A percentile compares a stretch with the other conserved stretches of the same genome.
Evolutionary conservation across 768 basidiomycete species (phyloP).

Genomic region (Mycena haematopus): DNA sequence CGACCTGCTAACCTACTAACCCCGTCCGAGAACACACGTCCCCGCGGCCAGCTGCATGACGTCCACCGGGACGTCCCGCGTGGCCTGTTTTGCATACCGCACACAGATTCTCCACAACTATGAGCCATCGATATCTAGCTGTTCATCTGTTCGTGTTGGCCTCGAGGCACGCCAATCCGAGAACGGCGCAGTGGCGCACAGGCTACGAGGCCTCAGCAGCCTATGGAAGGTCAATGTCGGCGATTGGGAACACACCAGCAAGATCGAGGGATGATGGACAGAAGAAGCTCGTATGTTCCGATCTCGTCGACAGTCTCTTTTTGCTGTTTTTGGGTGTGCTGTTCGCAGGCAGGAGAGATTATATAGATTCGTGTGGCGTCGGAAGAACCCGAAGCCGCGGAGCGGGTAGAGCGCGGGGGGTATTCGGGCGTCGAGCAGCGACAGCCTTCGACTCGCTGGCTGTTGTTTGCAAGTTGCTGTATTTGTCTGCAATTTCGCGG

Average conservation of each 20-base stretch:
- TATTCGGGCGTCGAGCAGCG: slow-evolving; percentile 1
- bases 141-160: slow-evolving; percentile 4
- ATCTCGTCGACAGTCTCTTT: slow-evolving; percentile 18
- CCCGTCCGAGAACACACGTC: slow-evolving; percentile 13
- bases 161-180: slow-evolving; percentile 19
- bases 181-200: slow-evolving; percentile 17
- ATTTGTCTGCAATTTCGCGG: not conserved
- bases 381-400: slow-evolving; percentile 7
- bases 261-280: slow-evolving; percentile 15
- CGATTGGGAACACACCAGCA: not conserved
- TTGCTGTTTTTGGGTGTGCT: slow-evolving; percentile 13
- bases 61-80: slow-evolving; percentile 6
- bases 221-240: slow-evolving; percentile 18
- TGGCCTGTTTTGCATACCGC: not conserved
- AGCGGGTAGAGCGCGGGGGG: slow-evolving; percentile 7
- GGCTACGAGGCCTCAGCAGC: not conserved
- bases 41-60: slow-evolving; percentile 2
- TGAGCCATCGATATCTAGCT: slow-evolving; percentile 2
- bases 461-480: not conserved
- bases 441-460: not conserved
- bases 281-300: slow-evolving; percentile 6
- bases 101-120: not conserved
- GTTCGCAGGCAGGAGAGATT: slow-evolving; percentile 11
- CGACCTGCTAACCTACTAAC: no score
- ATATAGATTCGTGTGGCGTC: not conserved